These are phyloP conservation scores for Pinus albicaulis DNA, from an alignment of 75 land plant species.

Conservation along the genomic window DNA sequence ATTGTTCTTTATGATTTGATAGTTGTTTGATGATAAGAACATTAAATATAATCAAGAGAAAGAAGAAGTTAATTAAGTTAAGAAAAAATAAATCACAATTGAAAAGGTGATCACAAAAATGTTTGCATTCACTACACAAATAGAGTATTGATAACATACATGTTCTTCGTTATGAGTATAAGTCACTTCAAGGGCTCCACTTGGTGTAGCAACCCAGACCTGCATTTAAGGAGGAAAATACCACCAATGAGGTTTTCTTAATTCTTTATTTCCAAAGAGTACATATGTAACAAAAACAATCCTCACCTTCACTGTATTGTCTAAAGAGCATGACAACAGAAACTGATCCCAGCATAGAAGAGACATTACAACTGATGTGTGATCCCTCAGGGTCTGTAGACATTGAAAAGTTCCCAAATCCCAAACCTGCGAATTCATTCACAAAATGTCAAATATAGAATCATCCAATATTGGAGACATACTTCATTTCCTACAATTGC, in stretches of 20 bases:
- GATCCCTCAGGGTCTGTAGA: slow-evolving; percentile 77
- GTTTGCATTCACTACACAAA: background rate
- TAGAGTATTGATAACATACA: slow-evolving; percentile 31
- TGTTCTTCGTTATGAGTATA: slow-evolving; percentile 85
- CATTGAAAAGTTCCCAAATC: slow-evolving; percentile 72
- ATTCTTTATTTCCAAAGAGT: background rate
- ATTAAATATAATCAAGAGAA: too few relatives aligned
- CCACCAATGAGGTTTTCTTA: background rate
- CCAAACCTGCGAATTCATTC: slow-evolving; percentile 66
- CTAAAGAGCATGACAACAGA: too few relatives aligned
- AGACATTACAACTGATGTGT: slow-evolving; percentile 23
- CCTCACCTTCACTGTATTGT: too few relatives aligned
- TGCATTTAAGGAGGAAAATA: slow-evolving; percentile 12
- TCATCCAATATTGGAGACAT: too few relatives aligned
- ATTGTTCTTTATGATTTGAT: too few relatives aligned
- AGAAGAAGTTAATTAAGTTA: too few relatives aligned
- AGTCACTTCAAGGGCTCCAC: slow-evolving; percentile 76
- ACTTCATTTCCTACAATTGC: too few relatives aligned
- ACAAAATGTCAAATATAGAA: too few relatives aligned
- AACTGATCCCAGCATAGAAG: too few relatives aligned
- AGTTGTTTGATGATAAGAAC: too few relatives aligned
- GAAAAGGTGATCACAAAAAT: too few relatives aligned
- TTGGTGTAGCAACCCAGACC: slow-evolving; percentile 86
- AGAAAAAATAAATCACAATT: too few relatives aligned
- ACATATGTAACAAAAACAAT: background rate